phyloP scores from a whole-genome alignment of 2,329 filamentous ascomycete species.

The Neofusicoccum umdonicola region DNA sequence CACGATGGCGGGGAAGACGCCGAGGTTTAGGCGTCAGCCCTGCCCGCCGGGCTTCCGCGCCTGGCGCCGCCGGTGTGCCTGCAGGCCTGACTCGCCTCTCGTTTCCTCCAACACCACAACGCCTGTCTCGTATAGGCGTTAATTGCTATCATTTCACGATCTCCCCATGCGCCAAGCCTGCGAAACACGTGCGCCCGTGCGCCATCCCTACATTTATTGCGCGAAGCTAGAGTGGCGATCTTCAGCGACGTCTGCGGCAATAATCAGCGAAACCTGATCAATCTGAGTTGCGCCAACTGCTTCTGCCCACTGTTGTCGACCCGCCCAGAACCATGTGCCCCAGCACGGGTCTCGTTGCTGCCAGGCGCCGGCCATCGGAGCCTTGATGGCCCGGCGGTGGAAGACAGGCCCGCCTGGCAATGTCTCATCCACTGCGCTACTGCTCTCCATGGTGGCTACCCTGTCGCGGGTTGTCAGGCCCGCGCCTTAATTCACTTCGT shows the following conservation, averaged over 20 bases:
- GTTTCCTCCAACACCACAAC: conserved; percentile 10
- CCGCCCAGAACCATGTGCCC: neutral
- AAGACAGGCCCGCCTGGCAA: neutral
- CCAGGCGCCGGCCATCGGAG: neutral
- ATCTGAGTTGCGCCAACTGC: conserved; percentile 1
- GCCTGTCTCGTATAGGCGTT: conserved; percentile 3
- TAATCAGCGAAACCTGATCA: conserved; percentile 5
- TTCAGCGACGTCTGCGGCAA: neutral
- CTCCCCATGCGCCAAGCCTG: neutral
- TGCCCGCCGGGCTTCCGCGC: neutral
- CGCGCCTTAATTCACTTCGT: neutral
- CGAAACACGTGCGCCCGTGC: neutral
- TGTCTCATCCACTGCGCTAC: neutral
- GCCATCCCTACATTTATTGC: neutral
- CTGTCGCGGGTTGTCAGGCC: neutral
- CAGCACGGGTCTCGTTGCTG: neutral
- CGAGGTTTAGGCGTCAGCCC: conserved; percentile 6
- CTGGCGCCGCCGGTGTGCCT: neutral
- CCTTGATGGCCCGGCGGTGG: neutral
- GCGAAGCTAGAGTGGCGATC: neutral
- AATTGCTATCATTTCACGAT: conserved; percentile 5
- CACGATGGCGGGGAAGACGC: conserved; percentile 4
- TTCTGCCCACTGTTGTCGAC: neutral
- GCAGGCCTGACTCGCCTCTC: neutral
- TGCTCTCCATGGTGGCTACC: neutral